A percentile compares a stretch with the other conserved stretches of the same genome.
Evolutionary conservation across 257 asterid genomes (phyloP).

Genomic region (Nicotiana undulata): DNA sequence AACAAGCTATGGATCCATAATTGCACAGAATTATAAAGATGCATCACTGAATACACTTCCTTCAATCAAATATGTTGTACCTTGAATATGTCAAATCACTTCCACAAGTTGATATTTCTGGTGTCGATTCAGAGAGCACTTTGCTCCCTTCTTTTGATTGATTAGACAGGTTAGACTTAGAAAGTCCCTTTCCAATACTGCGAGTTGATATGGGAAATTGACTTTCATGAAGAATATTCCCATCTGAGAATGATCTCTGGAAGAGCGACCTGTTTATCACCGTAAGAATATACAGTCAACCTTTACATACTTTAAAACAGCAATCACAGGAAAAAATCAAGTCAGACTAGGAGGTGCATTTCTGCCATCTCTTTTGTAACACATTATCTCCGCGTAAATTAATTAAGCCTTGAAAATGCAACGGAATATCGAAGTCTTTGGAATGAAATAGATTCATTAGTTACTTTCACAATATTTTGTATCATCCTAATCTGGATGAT

Average conservation of each 20-base stretch:
- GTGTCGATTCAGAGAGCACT: conserved; percentile 61
- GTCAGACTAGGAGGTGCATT: neutral
- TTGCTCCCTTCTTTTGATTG: conserved; percentile 44
- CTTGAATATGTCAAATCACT: conserved; percentile 55
- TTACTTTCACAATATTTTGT: neutral
- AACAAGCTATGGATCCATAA: neutral
- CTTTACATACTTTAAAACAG: conserved; percentile 5
- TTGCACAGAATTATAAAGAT: neutral
- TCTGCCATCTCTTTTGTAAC: neutral
- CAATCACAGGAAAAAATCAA: conserved; percentile 9
- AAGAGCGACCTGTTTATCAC: conserved; percentile 44
- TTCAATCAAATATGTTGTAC: conserved; percentile 21
- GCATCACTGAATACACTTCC: neutral
- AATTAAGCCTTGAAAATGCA: neutral
- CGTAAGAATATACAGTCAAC: conserved; percentile 15
- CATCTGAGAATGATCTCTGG: conserved; percentile 87
- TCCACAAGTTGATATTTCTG: conserved; percentile 51
- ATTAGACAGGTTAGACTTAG: conserved; percentile 37
- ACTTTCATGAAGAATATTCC: conserved; percentile 65
- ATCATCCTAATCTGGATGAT: neutral
- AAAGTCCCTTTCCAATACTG: conserved; percentile 31
- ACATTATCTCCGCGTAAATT: neutral
- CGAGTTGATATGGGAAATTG: conserved; percentile 38
- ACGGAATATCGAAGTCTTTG: neutral
- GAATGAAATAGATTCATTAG: too few species aligned